Evolutionary conservation across 208 protist genomes (phyloP).

Genomic region (Angomonas ambiguus): DNA sequence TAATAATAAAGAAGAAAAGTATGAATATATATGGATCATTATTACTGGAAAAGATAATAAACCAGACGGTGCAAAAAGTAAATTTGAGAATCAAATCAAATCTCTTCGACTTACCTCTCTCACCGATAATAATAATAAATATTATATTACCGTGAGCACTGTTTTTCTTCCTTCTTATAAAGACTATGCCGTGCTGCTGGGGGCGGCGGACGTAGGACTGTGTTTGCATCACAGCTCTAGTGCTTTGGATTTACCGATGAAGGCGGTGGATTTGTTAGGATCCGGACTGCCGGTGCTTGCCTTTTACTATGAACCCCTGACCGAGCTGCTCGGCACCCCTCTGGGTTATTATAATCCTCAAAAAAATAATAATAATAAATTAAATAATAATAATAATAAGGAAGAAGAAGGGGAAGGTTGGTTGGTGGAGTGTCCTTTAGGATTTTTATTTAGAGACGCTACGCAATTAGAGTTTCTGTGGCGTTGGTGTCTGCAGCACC

Average conservation of each 20-base stretch:
- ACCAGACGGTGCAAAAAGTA: not conserved
- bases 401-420: not conserved
- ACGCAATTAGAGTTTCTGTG: slow-evolving; percentile 54
- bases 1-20: not conserved
- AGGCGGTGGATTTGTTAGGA: slow-evolving; percentile 96
- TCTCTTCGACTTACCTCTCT: not conserved
- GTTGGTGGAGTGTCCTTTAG: slow-evolving; percentile 41
- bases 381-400: not conserved
- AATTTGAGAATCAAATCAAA: not conserved
- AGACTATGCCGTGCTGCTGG: slow-evolving; percentile 92
- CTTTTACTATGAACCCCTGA: slow-evolving; percentile 75
- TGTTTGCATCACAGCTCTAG: slow-evolving; percentile 94
- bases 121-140: not conserved
- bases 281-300: slow-evolving; percentile 90
- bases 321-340: slow-evolving; percentile 58
- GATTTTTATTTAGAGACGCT: slow-evolving; percentile 58
- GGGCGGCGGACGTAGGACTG: slow-evolving; percentile 91
- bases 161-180: slow-evolving; percentile 88
- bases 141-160: slow-evolving; percentile 68
- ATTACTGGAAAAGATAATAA: not conserved
- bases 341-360: not conserved
- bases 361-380: not conserved
- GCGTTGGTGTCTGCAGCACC: slow-evolving; percentile 15
- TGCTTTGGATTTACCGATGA: slow-evolving; percentile 97
- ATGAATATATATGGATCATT: not conserved